Evolutionary conservation across 768 basidiomycete genomes (phyloP).

Genomic region (Podaxis carcinomalis): DNA sequence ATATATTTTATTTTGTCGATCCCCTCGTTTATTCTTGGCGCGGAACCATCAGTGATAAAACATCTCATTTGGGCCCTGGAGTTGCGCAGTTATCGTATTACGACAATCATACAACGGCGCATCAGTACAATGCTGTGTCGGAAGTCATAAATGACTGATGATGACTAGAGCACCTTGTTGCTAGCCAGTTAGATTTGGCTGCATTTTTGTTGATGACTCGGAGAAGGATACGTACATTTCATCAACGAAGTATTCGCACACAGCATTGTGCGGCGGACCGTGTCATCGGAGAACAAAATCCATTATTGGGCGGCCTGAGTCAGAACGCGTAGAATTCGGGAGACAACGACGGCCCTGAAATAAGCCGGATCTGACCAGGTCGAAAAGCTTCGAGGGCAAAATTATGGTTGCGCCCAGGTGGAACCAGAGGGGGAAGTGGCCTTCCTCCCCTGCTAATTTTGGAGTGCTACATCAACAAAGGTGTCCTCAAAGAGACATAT

Average conservation of each 20-base stretch:
- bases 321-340: not conserved
- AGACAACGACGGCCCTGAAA: not conserved
- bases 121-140: slow-evolving; percentile 5
- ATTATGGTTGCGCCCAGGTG: not conserved
- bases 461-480: slow-evolving; percentile 1
- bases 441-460: not conserved
- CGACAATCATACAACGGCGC: slow-evolving; percentile 3
- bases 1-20: no score
- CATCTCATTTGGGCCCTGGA: not conserved
- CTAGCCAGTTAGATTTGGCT: not conserved
- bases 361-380: not conserved
- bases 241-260: not conserved
- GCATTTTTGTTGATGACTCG: not conserved
- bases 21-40: not conserved
- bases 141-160: not conserved
- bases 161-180: slow-evolving; percentile 5
- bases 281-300: not conserved
- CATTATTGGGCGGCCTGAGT: not conserved
- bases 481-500: slow-evolving; percentile 2
- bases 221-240: not conserved
- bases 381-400: not conserved
- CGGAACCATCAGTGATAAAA: slow-evolving; percentile 5
- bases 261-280: not conserved
- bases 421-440: not conserved
- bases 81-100: not conserved